Evolutionary conservation across 306 rosid species (phyloP).

Genomic region (Pterocarpus santalinus): DNA sequence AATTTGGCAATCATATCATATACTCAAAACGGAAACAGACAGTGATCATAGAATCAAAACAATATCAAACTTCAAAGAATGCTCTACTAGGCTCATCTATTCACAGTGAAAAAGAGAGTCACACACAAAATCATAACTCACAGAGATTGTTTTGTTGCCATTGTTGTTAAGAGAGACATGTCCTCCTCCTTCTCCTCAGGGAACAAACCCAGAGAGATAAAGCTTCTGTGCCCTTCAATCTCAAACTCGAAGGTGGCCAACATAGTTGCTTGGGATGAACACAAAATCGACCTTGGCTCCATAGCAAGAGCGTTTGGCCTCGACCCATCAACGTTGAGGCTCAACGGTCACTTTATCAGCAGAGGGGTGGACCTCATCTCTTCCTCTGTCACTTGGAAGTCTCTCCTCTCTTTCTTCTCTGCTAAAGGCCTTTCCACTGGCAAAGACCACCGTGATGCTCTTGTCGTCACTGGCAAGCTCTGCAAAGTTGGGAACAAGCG

Average conservation of each 20-base stretch:
- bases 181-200: not conserved
- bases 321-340: conserved; percentile 72
- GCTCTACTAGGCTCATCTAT: not conserved
- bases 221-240: conserved; percentile 66
- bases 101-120: not conserved
- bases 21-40: not conserved
- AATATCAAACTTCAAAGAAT: not conserved
- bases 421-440: conserved; percentile 71
- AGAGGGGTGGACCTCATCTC: conserved; percentile 73
- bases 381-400: conserved; percentile 79
- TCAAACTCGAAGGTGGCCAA: conserved; percentile 54
- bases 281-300: conserved; percentile 75
- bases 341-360: conserved; percentile 79
- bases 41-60: not conserved
- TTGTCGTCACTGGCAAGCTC: conserved; percentile 71
- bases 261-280: conserved; percentile 53
- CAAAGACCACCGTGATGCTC: conserved; percentile 43
- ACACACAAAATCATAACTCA: too few relatives aligned
- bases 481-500: conserved; percentile 64
- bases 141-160: not conserved
- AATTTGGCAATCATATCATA: not conserved
- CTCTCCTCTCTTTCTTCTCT: conserved; percentile 80
- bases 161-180: too few relatives aligned
- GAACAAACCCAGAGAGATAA: conserved; percentile 52
- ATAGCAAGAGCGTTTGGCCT: conserved; percentile 70